Evolutionary conservation across 164 flowering plant species (phyloP).

Genomic region (Saururus chinensis): DNA sequence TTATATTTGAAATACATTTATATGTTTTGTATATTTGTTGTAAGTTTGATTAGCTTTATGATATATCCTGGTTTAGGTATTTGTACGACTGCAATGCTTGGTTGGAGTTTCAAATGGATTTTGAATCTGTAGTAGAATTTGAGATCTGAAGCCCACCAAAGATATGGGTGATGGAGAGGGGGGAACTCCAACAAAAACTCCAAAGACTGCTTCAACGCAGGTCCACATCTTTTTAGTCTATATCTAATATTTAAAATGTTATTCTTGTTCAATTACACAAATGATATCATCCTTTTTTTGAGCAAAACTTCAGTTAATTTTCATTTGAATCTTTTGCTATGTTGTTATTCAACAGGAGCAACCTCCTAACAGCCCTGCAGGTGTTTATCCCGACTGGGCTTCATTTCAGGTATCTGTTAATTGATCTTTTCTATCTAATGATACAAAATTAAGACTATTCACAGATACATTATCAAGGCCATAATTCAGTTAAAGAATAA

Average conservation of each 20-base stretch:
- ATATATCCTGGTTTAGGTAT: too few species aligned
- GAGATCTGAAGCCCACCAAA: neutral
- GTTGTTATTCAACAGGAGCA: slow-evolving; percentile 17
- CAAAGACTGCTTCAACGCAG: slow-evolving; percentile 19
- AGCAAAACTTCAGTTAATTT: neutral
- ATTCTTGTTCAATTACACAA: neutral
- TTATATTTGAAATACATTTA: too few species aligned
- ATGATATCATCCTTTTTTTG: neutral
- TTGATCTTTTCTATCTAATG: neutral
- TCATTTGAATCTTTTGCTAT: neutral
- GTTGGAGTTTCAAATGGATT: neutral
- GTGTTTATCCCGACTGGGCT: slow-evolving; percentile 22
- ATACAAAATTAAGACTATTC: neutral
- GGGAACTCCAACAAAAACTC: slow-evolving; percentile 19
- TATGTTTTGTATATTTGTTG: too few species aligned
- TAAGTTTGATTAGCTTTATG: too few species aligned
- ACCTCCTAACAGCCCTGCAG: slow-evolving; percentile 20
- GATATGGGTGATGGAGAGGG: slow-evolving; percentile 23
- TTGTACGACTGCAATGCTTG: too few species aligned
- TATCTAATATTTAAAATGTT: neutral
- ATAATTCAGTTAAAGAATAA: too few species aligned
- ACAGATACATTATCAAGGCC: too few species aligned
- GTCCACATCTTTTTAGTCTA: slow-evolving; percentile 4
- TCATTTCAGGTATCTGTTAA: slow-evolving; percentile 17
- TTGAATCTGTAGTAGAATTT: neutral